Conservation (phyloP, 1,139 yeast species). For the Suhomyces yuchorum region DNA sequence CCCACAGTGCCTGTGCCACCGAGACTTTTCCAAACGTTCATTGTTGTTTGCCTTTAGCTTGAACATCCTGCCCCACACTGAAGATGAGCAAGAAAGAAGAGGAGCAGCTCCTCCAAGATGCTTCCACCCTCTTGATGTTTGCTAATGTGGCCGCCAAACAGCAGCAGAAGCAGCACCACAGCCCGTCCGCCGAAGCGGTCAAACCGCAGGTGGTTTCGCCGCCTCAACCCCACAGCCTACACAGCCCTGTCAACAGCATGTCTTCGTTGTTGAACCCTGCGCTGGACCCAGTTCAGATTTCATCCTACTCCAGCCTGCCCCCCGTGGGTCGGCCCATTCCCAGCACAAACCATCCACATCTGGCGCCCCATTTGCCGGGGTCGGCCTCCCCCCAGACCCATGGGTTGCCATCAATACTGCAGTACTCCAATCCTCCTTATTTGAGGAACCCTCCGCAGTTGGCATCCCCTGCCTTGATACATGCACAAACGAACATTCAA, state of each 20-base stretch:
- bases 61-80: neutral
- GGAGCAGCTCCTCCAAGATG: slow-evolving; percentile 56
- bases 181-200: slow-evolving; percentile 1
- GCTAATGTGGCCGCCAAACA: slow-evolving; percentile 58
- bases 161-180: slow-evolving; percentile 28
- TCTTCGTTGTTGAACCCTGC: slow-evolving; percentile 9
- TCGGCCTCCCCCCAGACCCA: slow-evolving; percentile 2
- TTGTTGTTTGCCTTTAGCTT: no score
- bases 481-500: slow-evolving; percentile 4
- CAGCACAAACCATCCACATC: neutral
- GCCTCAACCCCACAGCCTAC: neutral
- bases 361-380: neutral
- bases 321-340: neutral
- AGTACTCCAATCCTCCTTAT: slow-evolving; percentile 4
- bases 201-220: slow-evolving; percentile 5
- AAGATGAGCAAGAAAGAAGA: slow-evolving; percentile 28
- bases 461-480: slow-evolving; percentile 11
- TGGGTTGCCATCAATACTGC: slow-evolving; percentile 4
- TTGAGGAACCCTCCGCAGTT: slow-evolving; percentile 5
- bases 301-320: neutral
- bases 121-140: slow-evolving; percentile 66
- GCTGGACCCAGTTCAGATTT: neutral
- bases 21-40: neutral
- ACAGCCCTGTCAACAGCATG: slow-evolving; percentile 14
- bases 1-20: neutral